These are phyloP conservation scores for Actinomucor elegans DNA, from an alignment of 371 early-diverging fungal genomes.

Conservation along the genomic window DNA sequence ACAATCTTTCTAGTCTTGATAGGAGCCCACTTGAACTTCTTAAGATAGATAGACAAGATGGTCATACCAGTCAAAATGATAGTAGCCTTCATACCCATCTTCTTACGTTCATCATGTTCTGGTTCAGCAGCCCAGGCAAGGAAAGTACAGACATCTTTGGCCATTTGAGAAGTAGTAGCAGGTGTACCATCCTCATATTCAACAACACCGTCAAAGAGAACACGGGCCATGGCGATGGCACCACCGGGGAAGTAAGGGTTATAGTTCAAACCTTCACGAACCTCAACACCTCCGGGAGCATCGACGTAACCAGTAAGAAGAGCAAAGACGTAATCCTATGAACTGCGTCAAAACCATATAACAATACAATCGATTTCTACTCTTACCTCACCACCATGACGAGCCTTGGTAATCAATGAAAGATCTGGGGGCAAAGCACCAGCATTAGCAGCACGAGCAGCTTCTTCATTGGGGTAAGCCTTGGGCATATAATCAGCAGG, in stretches of 20 bases:
- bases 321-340: constrained; percentile 91
- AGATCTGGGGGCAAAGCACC: constrained; percentile 97
- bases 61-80: constrained; percentile 60
- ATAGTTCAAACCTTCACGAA: constrained; percentile 96
- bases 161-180: constrained; percentile 95
- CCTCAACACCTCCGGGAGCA: constrained; percentile 93
- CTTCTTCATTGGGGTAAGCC: constrained; percentile 97
- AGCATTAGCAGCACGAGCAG: constrained; percentile 94
- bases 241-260: constrained; percentile 99
- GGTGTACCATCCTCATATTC: constrained; percentile 98
- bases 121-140: constrained; percentile 95
- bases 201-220: constrained; percentile 91
- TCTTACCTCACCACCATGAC: constrained; percentile 88
- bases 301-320: constrained; percentile 95
- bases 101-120: constrained; percentile 96
- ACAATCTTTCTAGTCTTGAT: constrained; percentile 84
- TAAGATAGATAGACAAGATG: constrained; percentile 69
- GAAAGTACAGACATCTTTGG: constrained; percentile 96
- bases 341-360: too few relatives aligned
- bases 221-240: constrained; percentile 96
- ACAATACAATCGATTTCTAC: neutral
- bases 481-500: constrained; percentile 91
- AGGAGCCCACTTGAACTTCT: constrained; percentile 78
- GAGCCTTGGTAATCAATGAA: constrained; percentile 92
- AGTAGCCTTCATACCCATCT: constrained; percentile 92